Evolutionary conservation across 139 green algal species (phyloP), one percentile per base, ranked within the genome.

Genomic region (Asterochloris sp.): DNA sequence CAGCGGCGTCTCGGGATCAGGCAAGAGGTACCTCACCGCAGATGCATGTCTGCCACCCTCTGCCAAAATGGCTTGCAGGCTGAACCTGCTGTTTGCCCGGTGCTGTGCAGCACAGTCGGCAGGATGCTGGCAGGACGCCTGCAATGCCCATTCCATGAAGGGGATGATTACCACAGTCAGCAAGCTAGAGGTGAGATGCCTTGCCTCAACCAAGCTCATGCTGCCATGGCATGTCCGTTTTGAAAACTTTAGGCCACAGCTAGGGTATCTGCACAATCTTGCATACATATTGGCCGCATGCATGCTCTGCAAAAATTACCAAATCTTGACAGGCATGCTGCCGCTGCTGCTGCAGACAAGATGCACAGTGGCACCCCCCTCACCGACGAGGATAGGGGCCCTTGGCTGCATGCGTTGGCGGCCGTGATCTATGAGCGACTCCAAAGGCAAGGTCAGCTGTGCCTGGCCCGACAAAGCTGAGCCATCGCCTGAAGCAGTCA

Each of bases 101-200:
- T 71, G 17, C 19, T 21, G 21, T 81, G n/a, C 77, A 81, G 77
- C 63, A 81, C 77, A 28, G 62, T 81, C 23, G 77, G 77, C 24
- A 63, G 62, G 11, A 27, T 73, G 62, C 62, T 81, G 63, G 77
- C 77, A 74, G 28, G 14, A 63, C 27, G 63, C 9, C 77, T 81
- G 12, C 16, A 62, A 12, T 81, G 77, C 12, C 62, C 77, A 29
- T 81, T 81, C 26, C 74, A 62, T 0, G 77, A 81, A 62, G 77
- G 77, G 21, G 77, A 81, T 15, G 62, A 81, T 26, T 81, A 74
- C 15, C 77, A 81, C 21, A 62, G 62, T 14, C 61, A 73, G 24
- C n/a, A 12, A 14, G 73, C 67, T 17, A 79, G 47, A 79, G 75
- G 75, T 69, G 19, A 24, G 17, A 21, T 71, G 19, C 17, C 21